Evolutionary conservation across 495 filamentous ascomycete species (phyloP).

Genomic region (Hypoxylon intermedium): DNA sequence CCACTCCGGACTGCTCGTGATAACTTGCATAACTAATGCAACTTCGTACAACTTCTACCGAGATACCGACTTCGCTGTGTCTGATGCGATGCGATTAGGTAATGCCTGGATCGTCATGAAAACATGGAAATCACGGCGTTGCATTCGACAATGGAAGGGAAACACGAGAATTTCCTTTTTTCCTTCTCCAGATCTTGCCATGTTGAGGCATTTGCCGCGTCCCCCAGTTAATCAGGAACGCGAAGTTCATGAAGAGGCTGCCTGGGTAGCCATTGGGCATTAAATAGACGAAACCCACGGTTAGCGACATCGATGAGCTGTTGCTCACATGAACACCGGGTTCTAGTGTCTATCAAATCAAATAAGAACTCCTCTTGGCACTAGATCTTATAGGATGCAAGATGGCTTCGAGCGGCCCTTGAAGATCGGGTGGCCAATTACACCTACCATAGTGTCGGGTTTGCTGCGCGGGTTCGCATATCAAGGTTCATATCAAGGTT

Average conservation of each 20-base stretch:
- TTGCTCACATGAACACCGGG: constrained; percentile 14
- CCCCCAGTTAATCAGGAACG: constrained; percentile 34
- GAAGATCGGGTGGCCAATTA: constrained; percentile 22
- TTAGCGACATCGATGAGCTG: constrained; percentile 2
- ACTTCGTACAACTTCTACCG: constrained; percentile 15
- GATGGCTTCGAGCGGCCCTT: constrained; percentile 1
- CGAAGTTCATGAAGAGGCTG: neutral
- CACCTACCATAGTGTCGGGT: neutral
- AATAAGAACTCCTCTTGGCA: constrained; percentile 1
- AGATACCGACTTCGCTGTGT: constrained; percentile 10
- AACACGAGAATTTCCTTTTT: neutral
- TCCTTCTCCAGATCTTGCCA: constrained; percentile 1
- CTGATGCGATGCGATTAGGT: constrained; percentile 6
- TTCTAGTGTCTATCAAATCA: constrained; percentile 6
- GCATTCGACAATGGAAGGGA: constrained; percentile 10
- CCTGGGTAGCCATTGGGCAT: constrained; percentile 22
- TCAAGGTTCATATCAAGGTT: constrained; percentile 18
- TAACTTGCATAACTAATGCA: neutral
- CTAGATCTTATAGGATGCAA: constrained; percentile 15
- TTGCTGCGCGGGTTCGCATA: constrained; percentile 8
- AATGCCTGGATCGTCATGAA: constrained; percentile 3
- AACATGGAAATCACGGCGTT: constrained; percentile 8
- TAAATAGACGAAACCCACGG: constrained; percentile 3
- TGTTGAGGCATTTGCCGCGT: constrained; percentile 1
- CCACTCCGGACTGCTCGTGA: constrained; percentile 15